Percentiles rank a stretch among this genome's conserved stretches.
These are phyloP conservation scores for Dothideomycetidae sp. DNA, from an alignment of 2,329 filamentous ascomycete species.

Conservation along the genomic window DNA sequence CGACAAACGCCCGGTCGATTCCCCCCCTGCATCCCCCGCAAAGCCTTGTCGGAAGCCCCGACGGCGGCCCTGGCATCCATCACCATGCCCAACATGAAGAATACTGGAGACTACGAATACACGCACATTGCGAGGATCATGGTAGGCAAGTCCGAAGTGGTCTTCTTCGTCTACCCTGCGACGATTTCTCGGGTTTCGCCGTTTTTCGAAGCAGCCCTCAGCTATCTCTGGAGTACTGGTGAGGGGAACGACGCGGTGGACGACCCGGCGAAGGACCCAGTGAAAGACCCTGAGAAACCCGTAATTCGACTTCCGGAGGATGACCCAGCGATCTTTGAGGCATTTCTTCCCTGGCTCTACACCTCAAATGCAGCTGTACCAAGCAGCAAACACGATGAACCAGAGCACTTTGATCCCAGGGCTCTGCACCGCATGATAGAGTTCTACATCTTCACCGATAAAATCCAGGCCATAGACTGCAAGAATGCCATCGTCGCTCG, in stretches of 20 bases:
- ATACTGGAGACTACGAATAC: no score
- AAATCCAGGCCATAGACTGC: neutral
- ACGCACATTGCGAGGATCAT: neutral
- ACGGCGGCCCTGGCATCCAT: no score
- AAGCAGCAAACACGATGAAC: neutral
- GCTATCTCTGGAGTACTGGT: neutral
- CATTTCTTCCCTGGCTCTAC: constrained; percentile 5
- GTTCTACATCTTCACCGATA: constrained; percentile 1
- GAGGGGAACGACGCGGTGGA: no score
- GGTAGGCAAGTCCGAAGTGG: constrained; percentile 6
- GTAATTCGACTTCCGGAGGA: constrained; percentile 5
- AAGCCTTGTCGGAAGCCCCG: no score
- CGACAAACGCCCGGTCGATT: no score
- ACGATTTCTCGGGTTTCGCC: constrained; percentile 4
- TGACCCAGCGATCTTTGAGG: constrained; percentile 4
- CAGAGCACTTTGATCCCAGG: neutral
- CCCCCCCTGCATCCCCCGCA: no score
- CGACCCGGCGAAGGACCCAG: no score
- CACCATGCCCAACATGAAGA: no score
- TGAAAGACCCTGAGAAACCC: neutral
- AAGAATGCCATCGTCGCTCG: neutral
- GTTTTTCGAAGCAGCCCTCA: constrained; percentile 1
- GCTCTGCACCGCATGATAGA: neutral
- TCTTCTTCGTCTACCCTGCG: constrained; percentile 9
- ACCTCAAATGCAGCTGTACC: neutral